Conservation (phyloP, 2,329 filamentous ascomycete genomes). For the Exophiala phaeomuriformis region DNA sequence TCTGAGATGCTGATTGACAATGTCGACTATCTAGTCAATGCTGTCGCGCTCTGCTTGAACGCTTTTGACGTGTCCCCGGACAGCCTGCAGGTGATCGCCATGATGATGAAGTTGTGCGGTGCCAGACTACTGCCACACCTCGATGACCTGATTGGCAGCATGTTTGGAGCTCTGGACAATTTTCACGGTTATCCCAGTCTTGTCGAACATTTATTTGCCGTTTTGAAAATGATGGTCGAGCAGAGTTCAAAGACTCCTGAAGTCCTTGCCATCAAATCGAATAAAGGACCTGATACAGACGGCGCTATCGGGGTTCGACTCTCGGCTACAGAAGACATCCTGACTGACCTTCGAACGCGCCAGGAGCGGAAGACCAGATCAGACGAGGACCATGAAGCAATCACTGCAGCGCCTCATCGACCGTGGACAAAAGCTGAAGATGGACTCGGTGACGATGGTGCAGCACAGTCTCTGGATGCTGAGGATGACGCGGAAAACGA, state of each 20-base stretch:
- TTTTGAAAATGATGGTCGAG: conserved; percentile 73
- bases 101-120: conserved; percentile 89
- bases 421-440: conserved; percentile 28
- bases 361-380: conserved; percentile 29
- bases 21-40: conserved; percentile 93
- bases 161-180: conserved; percentile 87
- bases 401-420: conserved; percentile 23
- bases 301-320: conserved; percentile 30
- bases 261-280: conserved; percentile 38
- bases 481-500: not conserved
- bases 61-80: conserved; percentile 88
- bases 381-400: conserved; percentile 25
- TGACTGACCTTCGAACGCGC: conserved; percentile 31
- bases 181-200: conserved; percentile 88
- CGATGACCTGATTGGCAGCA: conserved; percentile 82
- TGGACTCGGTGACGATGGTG: not conserved
- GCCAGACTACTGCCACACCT: conserved; percentile 75
- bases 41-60: conserved; percentile 79
- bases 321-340: conserved; percentile 32
- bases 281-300: conserved; percentile 28
- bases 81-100: conserved; percentile 78
- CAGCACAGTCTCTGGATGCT: not conserved
- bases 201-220: conserved; percentile 76
- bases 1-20: conserved; percentile 80
- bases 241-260: conserved; percentile 61